phyloP scores from a whole-genome alignment of 2,329 filamentous ascomycete genomes.

The Celoporthe dispersa region DNA sequence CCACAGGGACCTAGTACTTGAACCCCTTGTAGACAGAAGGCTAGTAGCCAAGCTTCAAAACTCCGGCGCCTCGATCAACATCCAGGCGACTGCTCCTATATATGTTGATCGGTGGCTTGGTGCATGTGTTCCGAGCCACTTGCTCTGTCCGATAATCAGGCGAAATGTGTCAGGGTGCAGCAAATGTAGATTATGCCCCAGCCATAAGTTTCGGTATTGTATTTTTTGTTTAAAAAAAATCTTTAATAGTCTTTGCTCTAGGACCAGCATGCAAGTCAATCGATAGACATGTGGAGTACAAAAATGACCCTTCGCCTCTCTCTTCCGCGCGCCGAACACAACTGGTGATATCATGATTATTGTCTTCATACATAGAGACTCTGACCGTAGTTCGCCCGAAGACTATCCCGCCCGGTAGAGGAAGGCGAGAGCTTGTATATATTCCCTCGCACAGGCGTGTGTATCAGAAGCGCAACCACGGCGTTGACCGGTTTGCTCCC shows the following conservation, averaged over 20 bases:
- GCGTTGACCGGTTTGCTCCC: background rate
- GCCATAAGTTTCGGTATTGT: background rate
- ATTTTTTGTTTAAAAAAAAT: background rate
- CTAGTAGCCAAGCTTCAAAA: background rate
- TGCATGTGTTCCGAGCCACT: background rate
- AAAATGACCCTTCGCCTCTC: background rate
- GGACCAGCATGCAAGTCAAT: background rate
- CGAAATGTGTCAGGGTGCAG: no score
- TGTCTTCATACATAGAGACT: background rate
- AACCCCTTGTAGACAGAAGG: background rate
- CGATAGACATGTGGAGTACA: background rate
- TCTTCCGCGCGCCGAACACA: no score
- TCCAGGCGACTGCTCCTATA: background rate
- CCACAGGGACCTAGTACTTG: background rate
- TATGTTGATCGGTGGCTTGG: background rate
- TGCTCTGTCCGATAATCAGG: no score
- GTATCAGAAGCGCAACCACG: background rate
- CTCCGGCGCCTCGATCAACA: no score
- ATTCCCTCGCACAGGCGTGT: background rate
- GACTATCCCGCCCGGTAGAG: background rate
- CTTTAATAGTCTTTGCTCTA: background rate
- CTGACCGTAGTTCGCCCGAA: background rate
- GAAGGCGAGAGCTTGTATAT: background rate
- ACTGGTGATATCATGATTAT: background rate
- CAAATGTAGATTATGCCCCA: no score